Conservation (phyloP, 148 eudicot genomes). For the Nyssa sinensis region DNA sequence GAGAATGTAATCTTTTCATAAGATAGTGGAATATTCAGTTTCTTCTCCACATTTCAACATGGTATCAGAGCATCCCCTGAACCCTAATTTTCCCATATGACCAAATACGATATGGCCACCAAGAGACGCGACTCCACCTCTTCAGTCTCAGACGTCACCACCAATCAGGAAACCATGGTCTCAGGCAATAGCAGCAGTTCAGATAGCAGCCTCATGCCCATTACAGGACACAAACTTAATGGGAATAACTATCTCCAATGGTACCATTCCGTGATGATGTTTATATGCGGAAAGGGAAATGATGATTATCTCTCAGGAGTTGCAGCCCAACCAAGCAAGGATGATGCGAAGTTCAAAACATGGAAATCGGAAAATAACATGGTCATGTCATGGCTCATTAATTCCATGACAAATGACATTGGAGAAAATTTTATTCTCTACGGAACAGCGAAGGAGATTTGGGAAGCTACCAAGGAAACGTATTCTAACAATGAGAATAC, state of each 20-base stretch:
- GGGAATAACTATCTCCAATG: too few relatives aligned
- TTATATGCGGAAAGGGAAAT: conserved; percentile 6
- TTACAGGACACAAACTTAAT: conserved; percentile 8
- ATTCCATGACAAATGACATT: background rate
- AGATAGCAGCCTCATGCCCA: background rate
- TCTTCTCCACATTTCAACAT: too few relatives aligned
- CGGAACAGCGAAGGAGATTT: too few relatives aligned
- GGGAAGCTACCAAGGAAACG: conserved; percentile 1
- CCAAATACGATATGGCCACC: too few relatives aligned
- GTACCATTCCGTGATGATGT: conserved; percentile 9
- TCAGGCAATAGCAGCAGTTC: too few relatives aligned
- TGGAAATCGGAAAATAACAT: conserved; percentile 18
- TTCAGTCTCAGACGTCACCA: too few relatives aligned
- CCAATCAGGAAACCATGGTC: too few relatives aligned
- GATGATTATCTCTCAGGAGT: conserved; percentile 14
- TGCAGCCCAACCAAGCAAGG: background rate
- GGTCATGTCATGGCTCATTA: conserved; percentile 14
- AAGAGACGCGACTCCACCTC: too few relatives aligned
- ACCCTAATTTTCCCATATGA: too few relatives aligned
- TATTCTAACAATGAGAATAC: conserved; percentile 15
- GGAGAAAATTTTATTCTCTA: background rate
- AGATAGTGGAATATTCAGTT: too few relatives aligned
- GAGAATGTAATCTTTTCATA: too few relatives aligned
- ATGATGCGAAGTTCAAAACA: background rate
- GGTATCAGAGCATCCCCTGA: too few relatives aligned